A percentile compares a stretch with the other conserved stretches of the same genome.
Evolutionary conservation across 202 grass and related monocot species (phyloP).

Genomic region (Hordeum pubiflorum): DNA sequence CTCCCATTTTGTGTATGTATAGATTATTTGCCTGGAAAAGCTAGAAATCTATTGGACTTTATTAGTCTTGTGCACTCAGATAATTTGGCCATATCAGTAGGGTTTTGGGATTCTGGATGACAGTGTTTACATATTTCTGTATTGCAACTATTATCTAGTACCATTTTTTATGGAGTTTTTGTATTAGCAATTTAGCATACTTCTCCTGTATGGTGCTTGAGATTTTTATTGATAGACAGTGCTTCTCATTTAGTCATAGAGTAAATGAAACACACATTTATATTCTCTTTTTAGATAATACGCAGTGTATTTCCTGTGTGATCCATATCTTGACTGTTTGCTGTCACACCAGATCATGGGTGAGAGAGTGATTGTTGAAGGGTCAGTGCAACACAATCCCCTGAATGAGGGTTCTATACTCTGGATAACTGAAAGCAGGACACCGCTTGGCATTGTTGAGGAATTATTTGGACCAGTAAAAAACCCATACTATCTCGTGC

Average conservation of each 20-base stretch:
- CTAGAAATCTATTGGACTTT: constrained; percentile 2
- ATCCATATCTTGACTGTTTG: constrained; percentile 13
- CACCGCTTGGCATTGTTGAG: constrained; percentile 65
- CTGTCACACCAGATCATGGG: constrained; percentile 52
- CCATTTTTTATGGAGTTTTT: background rate
- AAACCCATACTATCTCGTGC: constrained; percentile 73
- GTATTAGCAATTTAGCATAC: background rate
- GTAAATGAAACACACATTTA: background rate
- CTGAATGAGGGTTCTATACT: constrained; percentile 86
- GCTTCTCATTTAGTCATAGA: background rate
- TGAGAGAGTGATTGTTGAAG: constrained; percentile 79
- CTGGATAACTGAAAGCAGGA: constrained; percentile 71
- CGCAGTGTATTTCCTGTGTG: background rate
- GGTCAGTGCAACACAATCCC: constrained; percentile 65
- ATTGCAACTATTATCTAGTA: background rate
- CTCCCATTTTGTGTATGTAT: background rate
- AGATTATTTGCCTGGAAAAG: background rate
- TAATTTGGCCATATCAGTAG: background rate
- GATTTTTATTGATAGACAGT: background rate
- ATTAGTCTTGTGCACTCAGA: background rate
- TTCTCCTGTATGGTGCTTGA: background rate
- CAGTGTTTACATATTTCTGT: background rate
- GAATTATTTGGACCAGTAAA: constrained; percentile 92
- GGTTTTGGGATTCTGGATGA: background rate
- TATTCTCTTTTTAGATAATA: background rate